phyloP scores from a whole-genome alignment of 148 eudicot species.

The Rheum nobile region DNA sequence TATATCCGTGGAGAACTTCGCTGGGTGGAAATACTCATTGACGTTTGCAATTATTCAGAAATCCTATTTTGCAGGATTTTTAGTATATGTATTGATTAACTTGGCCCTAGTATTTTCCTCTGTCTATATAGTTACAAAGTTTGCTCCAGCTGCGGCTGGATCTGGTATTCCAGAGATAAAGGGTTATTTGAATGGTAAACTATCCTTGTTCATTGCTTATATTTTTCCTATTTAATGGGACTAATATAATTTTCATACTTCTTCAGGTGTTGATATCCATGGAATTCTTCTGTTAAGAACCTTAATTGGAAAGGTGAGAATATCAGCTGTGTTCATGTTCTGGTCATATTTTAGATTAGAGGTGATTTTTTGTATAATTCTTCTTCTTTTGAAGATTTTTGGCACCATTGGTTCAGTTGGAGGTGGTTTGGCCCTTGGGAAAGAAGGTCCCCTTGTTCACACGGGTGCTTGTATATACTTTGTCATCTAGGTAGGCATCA shows the following conservation, averaged over 20 bases:
- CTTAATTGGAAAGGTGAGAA: slow-evolving; percentile 75
- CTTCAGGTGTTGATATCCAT: slow-evolving; percentile 80
- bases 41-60: slow-evolving; percentile 83
- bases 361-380: background rate
- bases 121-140: no score
- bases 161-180: slow-evolving; percentile 97
- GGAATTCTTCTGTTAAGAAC: slow-evolving; percentile 95
- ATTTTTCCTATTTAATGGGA: background rate
- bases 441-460: slow-evolving; percentile 99
- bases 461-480: slow-evolving; percentile 81
- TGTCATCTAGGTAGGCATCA: background rate
- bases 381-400: slow-evolving; percentile 45
- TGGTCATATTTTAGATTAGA: background rate
- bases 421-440: slow-evolving; percentile 97
- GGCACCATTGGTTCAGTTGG: no score
- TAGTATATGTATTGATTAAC: slow-evolving; percentile 66
- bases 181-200: slow-evolving; percentile 92
- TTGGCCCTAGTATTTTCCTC: slow-evolving; percentile 78
- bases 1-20: slow-evolving; percentile 91
- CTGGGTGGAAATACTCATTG: slow-evolving; percentile 93
- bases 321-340: slow-evolving; percentile 5
- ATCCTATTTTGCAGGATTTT: slow-evolving; percentile 80
- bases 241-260: slow-evolving; percentile 6
- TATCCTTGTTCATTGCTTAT: background rate
- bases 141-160: no score